Evolutionary conservation across 257 asterid species (phyloP).

Genomic region (Thymus quinquecostatus): DNA sequence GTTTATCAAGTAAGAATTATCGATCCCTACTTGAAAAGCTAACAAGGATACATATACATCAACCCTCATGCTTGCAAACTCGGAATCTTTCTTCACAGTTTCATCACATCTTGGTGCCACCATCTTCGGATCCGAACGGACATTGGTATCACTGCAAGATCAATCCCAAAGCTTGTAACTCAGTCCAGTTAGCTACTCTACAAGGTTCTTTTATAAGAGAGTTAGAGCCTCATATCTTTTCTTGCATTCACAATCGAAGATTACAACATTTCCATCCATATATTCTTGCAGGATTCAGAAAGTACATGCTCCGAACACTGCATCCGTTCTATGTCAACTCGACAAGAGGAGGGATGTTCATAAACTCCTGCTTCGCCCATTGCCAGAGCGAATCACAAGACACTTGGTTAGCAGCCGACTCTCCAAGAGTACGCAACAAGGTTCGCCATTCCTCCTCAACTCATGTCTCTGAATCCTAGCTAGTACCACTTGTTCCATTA

Average conservation of each 20-base stretch:
- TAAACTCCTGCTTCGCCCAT: conserved; percentile 93
- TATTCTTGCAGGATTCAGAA: conserved; percentile 66
- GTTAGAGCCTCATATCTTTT: neutral
- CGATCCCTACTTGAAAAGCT: neutral
- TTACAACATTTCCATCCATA: neutral
- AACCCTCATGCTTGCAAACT: conserved; percentile 23
- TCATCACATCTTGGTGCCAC: conserved; percentile 82
- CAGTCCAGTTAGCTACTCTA: conserved; percentile 58
- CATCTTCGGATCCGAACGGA: conserved; percentile 87
- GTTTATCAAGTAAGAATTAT: conserved; percentile 72
- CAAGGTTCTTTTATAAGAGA: conserved; percentile 57
- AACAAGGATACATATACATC: neutral
- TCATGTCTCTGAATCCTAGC: too few species aligned
- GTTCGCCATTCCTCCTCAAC: conserved; percentile 29
- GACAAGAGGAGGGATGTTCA: conserved; percentile 81
- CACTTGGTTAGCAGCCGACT: conserved; percentile 76
- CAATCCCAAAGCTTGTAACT: conserved; percentile 58
- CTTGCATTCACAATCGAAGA: neutral
- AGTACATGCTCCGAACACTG: conserved; percentile 68
- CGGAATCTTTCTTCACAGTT: conserved; percentile 49
- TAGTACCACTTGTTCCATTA: too few species aligned
- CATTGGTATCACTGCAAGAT: conserved; percentile 89
- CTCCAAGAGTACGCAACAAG: conserved; percentile 80
- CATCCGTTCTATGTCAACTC: conserved; percentile 53
- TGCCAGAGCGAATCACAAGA: conserved; percentile 93